Conservation (phyloP, 2,329 filamentous ascomycete genomes). For the Aphanoascus verrucosus region DNA sequence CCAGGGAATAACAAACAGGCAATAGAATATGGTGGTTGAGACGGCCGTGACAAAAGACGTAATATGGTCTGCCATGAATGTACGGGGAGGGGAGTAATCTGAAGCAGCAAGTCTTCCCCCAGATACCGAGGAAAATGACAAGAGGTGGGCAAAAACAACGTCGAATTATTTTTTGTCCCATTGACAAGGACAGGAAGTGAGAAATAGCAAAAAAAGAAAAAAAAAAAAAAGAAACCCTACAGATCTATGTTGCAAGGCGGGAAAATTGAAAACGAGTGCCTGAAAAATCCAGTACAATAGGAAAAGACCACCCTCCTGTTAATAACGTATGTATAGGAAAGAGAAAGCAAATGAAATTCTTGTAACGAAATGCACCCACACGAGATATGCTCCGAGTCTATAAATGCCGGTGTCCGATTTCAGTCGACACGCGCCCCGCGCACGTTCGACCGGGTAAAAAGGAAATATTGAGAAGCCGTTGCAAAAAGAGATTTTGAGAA, state of each 20-base stretch:
- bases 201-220: neutral
- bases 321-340: slow-evolving; percentile 10
- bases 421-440: slow-evolving; percentile 16
- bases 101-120: neutral
- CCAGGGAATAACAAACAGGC: too few species aligned
- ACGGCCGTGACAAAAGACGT: slow-evolving; percentile 15
- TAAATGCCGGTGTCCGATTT: slow-evolving; percentile 17
- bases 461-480: slow-evolving; percentile 5
- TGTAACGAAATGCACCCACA: slow-evolving; percentile 12
- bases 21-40: slow-evolving; percentile 9
- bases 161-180: neutral
- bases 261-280: slow-evolving; percentile 1
- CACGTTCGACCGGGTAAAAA: slow-evolving; percentile 13
- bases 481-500: slow-evolving; percentile 2
- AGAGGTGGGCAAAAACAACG: neutral
- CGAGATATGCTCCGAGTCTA: slow-evolving; percentile 18
- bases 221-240: slow-evolving; percentile 1
- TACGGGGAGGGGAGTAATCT: neutral
- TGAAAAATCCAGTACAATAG: slow-evolving; percentile 7
- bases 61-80: slow-evolving; percentile 6
- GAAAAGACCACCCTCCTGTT: slow-evolving; percentile 6
- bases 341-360: neutral
- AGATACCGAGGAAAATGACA: neutral
- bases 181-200: neutral
- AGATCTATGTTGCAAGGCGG: neutral